Conservation (phyloP, 306 rosid species). For the Lathyrus tuberosus region DNA sequence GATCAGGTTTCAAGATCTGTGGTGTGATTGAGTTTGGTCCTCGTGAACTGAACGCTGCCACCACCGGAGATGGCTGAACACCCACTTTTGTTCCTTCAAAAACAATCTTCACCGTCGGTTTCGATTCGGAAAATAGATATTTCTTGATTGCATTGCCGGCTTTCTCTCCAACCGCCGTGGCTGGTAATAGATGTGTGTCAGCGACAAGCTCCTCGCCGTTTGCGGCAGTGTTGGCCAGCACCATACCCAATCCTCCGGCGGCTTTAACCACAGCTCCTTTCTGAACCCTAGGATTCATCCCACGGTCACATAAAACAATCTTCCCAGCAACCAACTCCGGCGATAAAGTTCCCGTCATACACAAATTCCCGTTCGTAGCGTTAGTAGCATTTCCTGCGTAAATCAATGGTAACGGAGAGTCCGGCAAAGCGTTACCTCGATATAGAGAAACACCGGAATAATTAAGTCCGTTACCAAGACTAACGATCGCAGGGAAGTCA, state of each 20-base stretch:
- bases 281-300: conserved; percentile 80
- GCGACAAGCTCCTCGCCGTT: conserved; percentile 95
- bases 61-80: conserved; percentile 87
- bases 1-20: conserved; percentile 77
- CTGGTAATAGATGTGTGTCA: conserved; percentile 81
- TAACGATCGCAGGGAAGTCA: conserved; percentile 79
- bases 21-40: conserved; percentile 77
- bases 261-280: conserved; percentile 80
- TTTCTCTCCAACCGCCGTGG: conserved; percentile 71
- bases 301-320: conserved; percentile 82
- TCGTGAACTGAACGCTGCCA: conserved; percentile 88
- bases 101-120: conserved; percentile 61
- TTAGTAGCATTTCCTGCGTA: conserved; percentile 79
- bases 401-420: conserved; percentile 52
- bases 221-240: conserved; percentile 68
- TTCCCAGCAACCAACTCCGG: conserved; percentile 79
- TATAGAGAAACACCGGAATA: conserved; percentile 84
- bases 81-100: conserved; percentile 83
- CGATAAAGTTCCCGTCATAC: conserved; percentile 68
- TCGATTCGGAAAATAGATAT: conserved; percentile 54
- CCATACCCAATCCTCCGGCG: conserved; percentile 86
- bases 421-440: conserved; percentile 56
- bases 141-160: conserved; percentile 55
- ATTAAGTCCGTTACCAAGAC: conserved; percentile 76
- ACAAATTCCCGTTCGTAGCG: conserved; percentile 60